Conservation (phyloP, 768 basidiomycete species). For the Rhodotorula taiwanensis region DNA sequence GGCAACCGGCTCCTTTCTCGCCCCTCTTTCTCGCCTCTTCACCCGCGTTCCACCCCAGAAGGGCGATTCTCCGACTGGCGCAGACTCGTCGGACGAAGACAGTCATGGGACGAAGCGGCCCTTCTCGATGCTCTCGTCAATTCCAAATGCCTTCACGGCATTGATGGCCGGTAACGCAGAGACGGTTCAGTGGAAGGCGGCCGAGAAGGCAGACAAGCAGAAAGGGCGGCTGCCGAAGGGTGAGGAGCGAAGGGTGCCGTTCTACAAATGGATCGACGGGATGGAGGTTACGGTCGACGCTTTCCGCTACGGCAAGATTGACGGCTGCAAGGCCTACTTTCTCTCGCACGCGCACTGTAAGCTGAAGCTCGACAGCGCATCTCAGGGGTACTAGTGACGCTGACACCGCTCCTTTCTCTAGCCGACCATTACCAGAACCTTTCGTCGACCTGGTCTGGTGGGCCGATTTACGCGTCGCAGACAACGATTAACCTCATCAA, state of each 20-base stretch:
- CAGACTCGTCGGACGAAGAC: neutral
- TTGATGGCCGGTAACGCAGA: slow-evolving; percentile 84
- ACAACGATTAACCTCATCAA: slow-evolving; percentile 86
- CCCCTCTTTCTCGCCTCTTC: slow-evolving; percentile 24
- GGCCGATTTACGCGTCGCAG: slow-evolving; percentile 88
- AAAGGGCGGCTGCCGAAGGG: slow-evolving; percentile 43
- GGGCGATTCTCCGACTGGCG: neutral
- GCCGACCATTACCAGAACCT: slow-evolving; percentile 55
- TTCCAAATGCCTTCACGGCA: slow-evolving; percentile 60
- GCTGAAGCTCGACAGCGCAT: too few relatives aligned
- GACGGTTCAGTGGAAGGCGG: slow-evolving; percentile 77
- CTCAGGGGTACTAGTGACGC: too few relatives aligned
- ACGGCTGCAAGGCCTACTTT: slow-evolving; percentile 59
- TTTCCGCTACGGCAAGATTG: slow-evolving; percentile 87
- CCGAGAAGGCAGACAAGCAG: slow-evolving; percentile 53
- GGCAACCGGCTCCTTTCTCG: slow-evolving; percentile 3
- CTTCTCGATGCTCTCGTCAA: neutral
- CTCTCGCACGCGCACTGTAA: slow-evolving; percentile 90
- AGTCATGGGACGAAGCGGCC: neutral
- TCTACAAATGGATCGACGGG: slow-evolving; percentile 84
- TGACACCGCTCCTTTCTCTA: neutral
- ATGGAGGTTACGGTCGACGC: slow-evolving; percentile 99
- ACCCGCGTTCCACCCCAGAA: neutral
- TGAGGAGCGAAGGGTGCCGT: slow-evolving; percentile 54
- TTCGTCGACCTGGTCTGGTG: slow-evolving; percentile 75